Evolutionary conservation across 106 monocot species (phyloP).

Genomic region (Posidonia australis): DNA sequence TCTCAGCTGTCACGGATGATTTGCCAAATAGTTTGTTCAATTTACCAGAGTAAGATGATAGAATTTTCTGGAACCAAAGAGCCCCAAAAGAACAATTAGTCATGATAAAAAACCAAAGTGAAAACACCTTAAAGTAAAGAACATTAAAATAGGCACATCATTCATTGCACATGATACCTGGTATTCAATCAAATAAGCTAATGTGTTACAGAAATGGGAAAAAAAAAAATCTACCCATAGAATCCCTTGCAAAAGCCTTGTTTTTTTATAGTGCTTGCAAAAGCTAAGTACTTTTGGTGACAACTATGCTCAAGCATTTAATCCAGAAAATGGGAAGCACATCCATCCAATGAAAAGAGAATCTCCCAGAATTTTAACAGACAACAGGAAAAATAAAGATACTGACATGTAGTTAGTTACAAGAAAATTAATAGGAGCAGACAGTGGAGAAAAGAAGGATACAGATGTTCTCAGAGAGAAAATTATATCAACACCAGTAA

Average conservation of each 20-base stretch:
- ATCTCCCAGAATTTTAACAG: neutral
- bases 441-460: neutral
- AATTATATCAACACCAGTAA: too few species aligned
- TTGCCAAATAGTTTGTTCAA: constrained; percentile 33
- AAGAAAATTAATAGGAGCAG: neutral
- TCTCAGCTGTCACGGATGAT: constrained; percentile 10
- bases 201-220: too few species aligned
- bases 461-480: neutral
- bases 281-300: too few species aligned
- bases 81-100: neutral
- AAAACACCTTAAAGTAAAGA: neutral
- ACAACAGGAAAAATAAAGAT: neutral
- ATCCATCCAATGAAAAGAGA: neutral
- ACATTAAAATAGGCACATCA: too few species aligned
- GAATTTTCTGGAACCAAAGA: constrained; percentile 42
- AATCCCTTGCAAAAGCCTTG: too few species aligned
- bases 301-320: too few species aligned
- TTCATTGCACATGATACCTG: too few species aligned
- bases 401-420: neutral
- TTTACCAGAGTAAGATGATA: constrained; percentile 47
- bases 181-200: too few species aligned
- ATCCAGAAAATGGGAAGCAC: neutral
- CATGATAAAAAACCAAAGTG: neutral
- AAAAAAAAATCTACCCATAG: too few species aligned
- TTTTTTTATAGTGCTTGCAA: too few species aligned